Percentiles rank a stretch among this genome's conserved stretches.
These are phyloP conservation scores for Pseudisothecium myosuroides DNA, from an alignment of 225 moss, liverwort and hornwort species.

Conservation along the genomic window DNA sequence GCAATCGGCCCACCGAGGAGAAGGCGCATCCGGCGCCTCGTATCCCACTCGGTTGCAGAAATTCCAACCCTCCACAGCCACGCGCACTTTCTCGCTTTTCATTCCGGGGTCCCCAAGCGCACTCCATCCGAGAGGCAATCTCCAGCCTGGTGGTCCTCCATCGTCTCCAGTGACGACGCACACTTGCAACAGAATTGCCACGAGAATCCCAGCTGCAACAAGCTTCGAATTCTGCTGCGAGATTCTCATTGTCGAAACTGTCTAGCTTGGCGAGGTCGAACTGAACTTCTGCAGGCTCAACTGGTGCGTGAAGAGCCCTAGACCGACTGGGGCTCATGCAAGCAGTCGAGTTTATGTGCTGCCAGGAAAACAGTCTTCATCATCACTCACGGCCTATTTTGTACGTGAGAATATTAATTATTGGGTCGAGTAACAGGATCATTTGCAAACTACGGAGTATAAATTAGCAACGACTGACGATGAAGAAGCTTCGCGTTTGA, in stretches of 20 bases:
- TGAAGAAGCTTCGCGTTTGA: background rate
- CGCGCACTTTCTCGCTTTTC: slow-evolving; percentile 66
- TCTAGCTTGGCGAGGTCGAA: background rate
- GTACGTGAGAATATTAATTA: background rate
- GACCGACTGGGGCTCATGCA: background rate
- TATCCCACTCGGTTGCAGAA: slow-evolving; percentile 80
- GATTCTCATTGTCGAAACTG: background rate
- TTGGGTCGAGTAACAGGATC: background rate
- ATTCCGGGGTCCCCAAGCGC: slow-evolving; percentile 81
- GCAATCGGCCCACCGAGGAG: slow-evolving; percentile 95
- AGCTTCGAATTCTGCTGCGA: background rate
- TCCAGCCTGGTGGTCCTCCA: background rate
- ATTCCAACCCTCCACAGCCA: slow-evolving; percentile 83
- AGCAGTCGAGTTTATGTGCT: background rate
- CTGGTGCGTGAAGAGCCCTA: background rate
- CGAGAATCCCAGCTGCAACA: background rate
- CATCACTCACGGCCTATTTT: background rate
- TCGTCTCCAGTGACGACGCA: background rate
- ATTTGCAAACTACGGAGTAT: too few relatives aligned
- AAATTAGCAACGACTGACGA: background rate
- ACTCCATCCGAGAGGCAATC: slow-evolving; percentile 11
- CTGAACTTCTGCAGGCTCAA: background rate
- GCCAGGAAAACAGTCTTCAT: background rate
- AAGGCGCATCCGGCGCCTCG: slow-evolving; percentile 17
- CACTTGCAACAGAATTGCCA: background rate